Evolutionary conservation across 345 rosid genomes (phyloP).

Genomic region (Camelina laxa): DNA sequence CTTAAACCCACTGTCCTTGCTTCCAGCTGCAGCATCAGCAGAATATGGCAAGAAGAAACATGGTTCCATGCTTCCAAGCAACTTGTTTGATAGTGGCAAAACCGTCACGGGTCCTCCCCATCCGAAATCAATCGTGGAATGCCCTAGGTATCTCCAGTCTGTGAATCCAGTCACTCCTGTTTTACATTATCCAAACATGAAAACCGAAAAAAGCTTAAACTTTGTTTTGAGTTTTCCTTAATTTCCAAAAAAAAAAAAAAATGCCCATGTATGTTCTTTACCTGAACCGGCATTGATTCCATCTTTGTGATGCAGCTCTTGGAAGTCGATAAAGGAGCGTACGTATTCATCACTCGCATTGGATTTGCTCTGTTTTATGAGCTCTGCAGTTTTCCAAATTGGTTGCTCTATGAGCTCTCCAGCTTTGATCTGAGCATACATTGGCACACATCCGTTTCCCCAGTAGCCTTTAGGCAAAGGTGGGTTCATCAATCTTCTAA

Average conservation of each 20-base stretch:
- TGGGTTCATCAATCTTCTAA: constrained; percentile 64
- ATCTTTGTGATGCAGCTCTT: constrained; percentile 55
- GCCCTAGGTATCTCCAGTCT: constrained; percentile 91
- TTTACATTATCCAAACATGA: background rate
- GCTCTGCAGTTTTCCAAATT: constrained; percentile 73
- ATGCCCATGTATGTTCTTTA: background rate
- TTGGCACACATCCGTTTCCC: constrained; percentile 88
- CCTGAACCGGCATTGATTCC: constrained; percentile 58
- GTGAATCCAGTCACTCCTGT: constrained; percentile 84
- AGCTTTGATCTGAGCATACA: constrained; percentile 64
- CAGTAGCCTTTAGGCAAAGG: constrained; percentile 75
- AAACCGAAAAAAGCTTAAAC: constrained; percentile 1
- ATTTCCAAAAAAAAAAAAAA: background rate
- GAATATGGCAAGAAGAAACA: constrained; percentile 89
- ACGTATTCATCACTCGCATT: constrained; percentile 66
- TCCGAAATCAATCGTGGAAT: constrained; percentile 80
- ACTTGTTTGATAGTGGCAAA: constrained; percentile 62
- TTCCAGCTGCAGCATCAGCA: constrained; percentile 41
- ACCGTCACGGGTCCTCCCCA: constrained; percentile 86
- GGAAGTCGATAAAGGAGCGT: constrained; percentile 78
- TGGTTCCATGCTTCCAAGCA: constrained; percentile 79
- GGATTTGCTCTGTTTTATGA: constrained; percentile 76
- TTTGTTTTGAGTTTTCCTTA: background rate
- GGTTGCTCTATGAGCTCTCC: constrained; percentile 63
- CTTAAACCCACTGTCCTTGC: constrained; percentile 64